A percentile compares a stretch with the other conserved stretches of the same genome.
Conservation (phyloP, 2,329 filamentous ascomycete species). For the Escovopsis weberi region DNA sequence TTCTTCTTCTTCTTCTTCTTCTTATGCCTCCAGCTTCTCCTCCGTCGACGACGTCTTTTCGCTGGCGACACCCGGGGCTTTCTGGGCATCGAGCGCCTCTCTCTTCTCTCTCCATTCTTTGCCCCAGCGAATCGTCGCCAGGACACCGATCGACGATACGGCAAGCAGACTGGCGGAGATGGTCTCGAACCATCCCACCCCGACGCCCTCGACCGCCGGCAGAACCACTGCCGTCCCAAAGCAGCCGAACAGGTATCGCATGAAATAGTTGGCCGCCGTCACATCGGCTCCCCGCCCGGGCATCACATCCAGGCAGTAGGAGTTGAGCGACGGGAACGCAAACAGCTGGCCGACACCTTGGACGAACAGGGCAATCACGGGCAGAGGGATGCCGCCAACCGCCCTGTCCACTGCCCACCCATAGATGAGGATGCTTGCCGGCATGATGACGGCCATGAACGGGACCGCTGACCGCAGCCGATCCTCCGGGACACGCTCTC, state of each 20-base stretch:
- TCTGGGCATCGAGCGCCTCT: slow-evolving; percentile 16
- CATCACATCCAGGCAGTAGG: slow-evolving; percentile 75
- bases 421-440: slow-evolving; percentile 49
- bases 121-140: slow-evolving; percentile 25
- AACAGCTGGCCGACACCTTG: slow-evolving; percentile 64
- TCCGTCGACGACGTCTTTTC: no score
- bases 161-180: slow-evolving; percentile 32
- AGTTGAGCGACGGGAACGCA: slow-evolving; percentile 62
- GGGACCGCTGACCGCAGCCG: slow-evolving; percentile 44
- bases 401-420: slow-evolving; percentile 35
- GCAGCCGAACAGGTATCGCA: slow-evolving; percentile 62
- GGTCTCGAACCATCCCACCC: slow-evolving; percentile 70
- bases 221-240: slow-evolving; percentile 56
- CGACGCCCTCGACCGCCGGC: slow-evolving; percentile 58
- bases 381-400: slow-evolving; percentile 40
- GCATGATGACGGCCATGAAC: slow-evolving; percentile 43
- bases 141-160: slow-evolving; percentile 20
- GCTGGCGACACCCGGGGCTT: not conserved
- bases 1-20: no score
- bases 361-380: slow-evolving; percentile 58
- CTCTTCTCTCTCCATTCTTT: slow-evolving; percentile 24
- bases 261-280: slow-evolving; percentile 66
- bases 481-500: slow-evolving; percentile 52
- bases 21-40: no score
- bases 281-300: slow-evolving; percentile 54